Percentiles rank a stretch among this genome's conserved stretches.
phyloP scores from a whole-genome alignment of 106 monocot species.

The Amphibolis antarctica region DNA sequence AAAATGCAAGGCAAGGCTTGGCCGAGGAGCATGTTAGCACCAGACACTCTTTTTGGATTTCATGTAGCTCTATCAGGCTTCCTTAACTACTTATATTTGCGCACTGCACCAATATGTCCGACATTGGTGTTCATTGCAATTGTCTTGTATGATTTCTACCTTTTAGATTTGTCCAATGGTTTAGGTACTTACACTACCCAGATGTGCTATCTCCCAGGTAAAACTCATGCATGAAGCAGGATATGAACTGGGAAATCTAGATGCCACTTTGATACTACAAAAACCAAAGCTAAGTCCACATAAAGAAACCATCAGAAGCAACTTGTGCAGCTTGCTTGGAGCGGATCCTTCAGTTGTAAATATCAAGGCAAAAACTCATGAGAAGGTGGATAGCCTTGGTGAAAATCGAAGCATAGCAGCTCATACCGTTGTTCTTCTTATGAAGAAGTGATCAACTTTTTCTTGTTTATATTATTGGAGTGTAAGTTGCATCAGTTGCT shows the following conservation, averaged over 20 bases:
- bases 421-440: constrained; percentile 85
- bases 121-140: no score
- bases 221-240: constrained; percentile 91
- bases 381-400: constrained; percentile 94
- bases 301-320: constrained; percentile 77
- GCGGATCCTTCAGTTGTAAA: constrained; percentile 78
- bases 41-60: no score
- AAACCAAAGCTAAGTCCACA: constrained; percentile 89
- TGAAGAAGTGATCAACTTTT: constrained; percentile 40
- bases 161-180: no score
- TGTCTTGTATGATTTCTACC: no score
- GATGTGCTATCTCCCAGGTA: constrained; percentile 32
- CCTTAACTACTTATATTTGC: no score
- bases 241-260: constrained; percentile 90
- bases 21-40: no score
- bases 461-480: background rate
- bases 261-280: constrained; percentile 88
- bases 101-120: no score
- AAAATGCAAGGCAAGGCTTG: no score
- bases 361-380: constrained; percentile 92
- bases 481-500: no score
- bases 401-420: constrained; percentile 94
- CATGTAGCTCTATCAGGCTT: no score
- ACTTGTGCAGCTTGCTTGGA: constrained; percentile 62
- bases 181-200: background rate